These are phyloP conservation scores for Asterophora parasitica DNA, from an alignment of 768 basidiomycete species.

Conservation along the genomic window DNA sequence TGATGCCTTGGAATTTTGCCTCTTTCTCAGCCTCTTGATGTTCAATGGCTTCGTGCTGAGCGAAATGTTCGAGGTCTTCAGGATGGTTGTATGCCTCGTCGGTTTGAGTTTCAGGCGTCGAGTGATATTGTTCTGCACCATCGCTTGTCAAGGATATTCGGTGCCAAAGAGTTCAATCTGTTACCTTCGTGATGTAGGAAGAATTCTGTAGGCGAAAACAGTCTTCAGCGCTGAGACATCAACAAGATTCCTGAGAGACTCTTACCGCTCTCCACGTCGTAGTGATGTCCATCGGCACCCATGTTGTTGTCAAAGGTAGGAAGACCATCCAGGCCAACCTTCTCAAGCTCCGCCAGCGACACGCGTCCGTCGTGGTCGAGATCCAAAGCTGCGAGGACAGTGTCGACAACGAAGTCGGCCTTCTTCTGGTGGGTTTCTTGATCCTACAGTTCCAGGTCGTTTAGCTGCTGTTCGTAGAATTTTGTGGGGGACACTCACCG, in stretches of 20 bases:
- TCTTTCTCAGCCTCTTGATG: slow-evolving; percentile 77
- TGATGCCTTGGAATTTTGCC: slow-evolving; percentile 78
- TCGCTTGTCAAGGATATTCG: neutral
- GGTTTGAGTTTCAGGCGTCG: slow-evolving; percentile 95
- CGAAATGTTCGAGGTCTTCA: slow-evolving; percentile 91
- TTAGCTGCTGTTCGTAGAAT: neutral
- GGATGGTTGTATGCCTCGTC: slow-evolving; percentile 93
- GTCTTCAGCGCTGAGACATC: neutral
- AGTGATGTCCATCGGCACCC: slow-evolving; percentile 91
- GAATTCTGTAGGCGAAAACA: slow-evolving; percentile 52
- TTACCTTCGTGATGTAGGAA: slow-evolving; percentile 96
- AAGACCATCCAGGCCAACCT: slow-evolving; percentile 67
- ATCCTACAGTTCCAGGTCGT: slow-evolving; percentile 39
- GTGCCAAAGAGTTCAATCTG: neutral
- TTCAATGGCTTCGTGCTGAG: slow-evolving; percentile 84
- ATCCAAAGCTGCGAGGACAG: slow-evolving; percentile 69
- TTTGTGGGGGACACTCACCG: slow-evolving; percentile 42
- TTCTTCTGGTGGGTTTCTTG: slow-evolving; percentile 77
- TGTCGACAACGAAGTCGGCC: slow-evolving; percentile 70
- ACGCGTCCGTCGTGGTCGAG: slow-evolving; percentile 68
- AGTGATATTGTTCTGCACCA: slow-evolving; percentile 77
- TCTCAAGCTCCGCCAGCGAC: slow-evolving; percentile 64
- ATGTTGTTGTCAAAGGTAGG: slow-evolving; percentile 77
- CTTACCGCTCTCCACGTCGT: slow-evolving; percentile 86
- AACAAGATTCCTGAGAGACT: slow-evolving; percentile 4